Evolutionary conservation across 1,284 basidiomycete genomes (phyloP).

Genomic region (Heterobasidion parviporum): DNA sequence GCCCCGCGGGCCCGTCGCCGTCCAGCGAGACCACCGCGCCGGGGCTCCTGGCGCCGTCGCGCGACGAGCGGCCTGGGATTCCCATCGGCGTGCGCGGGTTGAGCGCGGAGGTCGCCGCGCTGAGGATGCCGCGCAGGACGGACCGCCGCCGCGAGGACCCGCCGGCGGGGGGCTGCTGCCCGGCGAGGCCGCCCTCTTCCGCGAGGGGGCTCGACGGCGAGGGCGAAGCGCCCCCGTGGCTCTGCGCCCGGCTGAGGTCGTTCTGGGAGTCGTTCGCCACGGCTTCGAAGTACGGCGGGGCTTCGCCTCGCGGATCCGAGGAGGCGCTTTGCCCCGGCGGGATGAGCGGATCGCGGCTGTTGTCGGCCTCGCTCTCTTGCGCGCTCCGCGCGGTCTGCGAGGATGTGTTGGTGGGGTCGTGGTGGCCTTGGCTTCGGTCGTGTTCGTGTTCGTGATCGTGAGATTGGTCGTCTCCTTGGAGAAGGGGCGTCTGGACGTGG

Average conservation of each 20-base stretch:
- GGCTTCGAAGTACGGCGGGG: slow-evolving; percentile 59
- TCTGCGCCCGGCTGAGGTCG: slow-evolving; percentile 9
- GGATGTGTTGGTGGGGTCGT: background rate
- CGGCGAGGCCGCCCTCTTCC: background rate
- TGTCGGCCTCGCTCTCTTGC: slow-evolving; percentile 2
- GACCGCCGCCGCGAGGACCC: slow-evolving; percentile 8
- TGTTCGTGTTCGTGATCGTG: slow-evolving; percentile 3
- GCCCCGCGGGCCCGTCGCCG: background rate
- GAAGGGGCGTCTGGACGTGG: slow-evolving; percentile 10
- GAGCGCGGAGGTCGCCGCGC: slow-evolving; percentile 9
- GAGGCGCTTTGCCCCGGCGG: slow-evolving; percentile 6
- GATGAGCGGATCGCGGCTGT: slow-evolving; percentile 17
- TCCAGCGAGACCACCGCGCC: slow-evolving; percentile 1
- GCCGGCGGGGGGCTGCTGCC: background rate
- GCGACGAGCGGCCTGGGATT: background rate
- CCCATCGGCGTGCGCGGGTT: slow-evolving; percentile 1
- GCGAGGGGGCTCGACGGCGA: slow-evolving; percentile 2
- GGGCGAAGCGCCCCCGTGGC: slow-evolving; percentile 7
- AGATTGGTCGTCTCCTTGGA: slow-evolving; percentile 6
- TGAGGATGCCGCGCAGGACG: slow-evolving; percentile 12
- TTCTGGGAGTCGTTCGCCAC: slow-evolving; percentile 20
- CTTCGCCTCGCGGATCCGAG: slow-evolving; percentile 40
- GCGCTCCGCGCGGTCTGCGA: background rate
- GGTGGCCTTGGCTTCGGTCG: background rate
- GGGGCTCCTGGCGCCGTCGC: background rate